phyloP scores from a whole-genome alignment of 805 yeast species.

The Ogataea chonburiensis region DNA sequence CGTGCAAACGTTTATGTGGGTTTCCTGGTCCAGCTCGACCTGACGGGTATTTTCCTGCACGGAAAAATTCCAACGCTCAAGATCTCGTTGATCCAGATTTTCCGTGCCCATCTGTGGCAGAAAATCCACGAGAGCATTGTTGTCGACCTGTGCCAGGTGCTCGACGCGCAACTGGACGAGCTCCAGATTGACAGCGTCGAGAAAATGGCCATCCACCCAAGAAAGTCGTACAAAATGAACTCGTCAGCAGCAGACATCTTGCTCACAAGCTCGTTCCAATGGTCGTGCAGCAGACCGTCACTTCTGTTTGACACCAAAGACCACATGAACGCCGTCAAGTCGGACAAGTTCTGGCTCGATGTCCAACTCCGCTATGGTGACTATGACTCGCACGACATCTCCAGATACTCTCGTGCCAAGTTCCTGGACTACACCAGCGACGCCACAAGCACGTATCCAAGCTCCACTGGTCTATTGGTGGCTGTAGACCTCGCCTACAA shows the following conservation, averaged over 20 bases:
- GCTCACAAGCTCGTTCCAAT: slow-evolving; percentile 67
- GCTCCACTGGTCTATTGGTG: slow-evolving; percentile 87
- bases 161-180: slow-evolving; percentile 83
- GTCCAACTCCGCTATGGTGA: slow-evolving; percentile 95
- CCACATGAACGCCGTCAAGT: slow-evolving; percentile 50
- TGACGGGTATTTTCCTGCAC: slow-evolving; percentile 95
- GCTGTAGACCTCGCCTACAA: slow-evolving; percentile 94
- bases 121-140: slow-evolving; percentile 96
- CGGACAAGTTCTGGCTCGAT: slow-evolving; percentile 88
- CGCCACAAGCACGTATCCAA: slow-evolving; percentile 80
- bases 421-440: slow-evolving; percentile 92
- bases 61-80: slow-evolving; percentile 98
- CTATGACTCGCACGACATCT: slow-evolving; percentile 94
- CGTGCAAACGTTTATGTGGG: slow-evolving; percentile 98
- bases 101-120: slow-evolving; percentile 98
- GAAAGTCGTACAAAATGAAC: slow-evolving; percentile 96
- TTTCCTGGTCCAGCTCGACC: slow-evolving; percentile 89
- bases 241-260: slow-evolving; percentile 92
- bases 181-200: slow-evolving; percentile 82
- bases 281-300: slow-evolving; percentile 85
- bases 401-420: slow-evolving; percentile 90
- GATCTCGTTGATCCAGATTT: slow-evolving; percentile 91
- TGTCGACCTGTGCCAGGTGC: slow-evolving; percentile 86
- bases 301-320: slow-evolving; percentile 72
- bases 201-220: slow-evolving; percentile 91